phyloP scores from a whole-genome alignment of 148 eudicot species.

The Amaranthus hypochondriacus region DNA sequence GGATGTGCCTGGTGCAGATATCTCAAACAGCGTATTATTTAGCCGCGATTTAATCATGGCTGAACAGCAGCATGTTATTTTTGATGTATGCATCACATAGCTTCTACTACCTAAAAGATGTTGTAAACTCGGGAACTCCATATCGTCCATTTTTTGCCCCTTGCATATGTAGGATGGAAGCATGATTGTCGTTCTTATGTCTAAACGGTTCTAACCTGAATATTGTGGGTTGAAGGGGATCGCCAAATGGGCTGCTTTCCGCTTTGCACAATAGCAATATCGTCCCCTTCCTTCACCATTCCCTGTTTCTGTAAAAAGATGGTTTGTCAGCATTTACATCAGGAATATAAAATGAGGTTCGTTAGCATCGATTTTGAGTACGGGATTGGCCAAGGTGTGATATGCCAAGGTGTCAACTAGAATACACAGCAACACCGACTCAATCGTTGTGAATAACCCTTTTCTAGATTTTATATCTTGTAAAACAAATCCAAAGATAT shows the following conservation, averaged over 20 bases:
- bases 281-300: constrained; percentile 88
- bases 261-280: constrained; percentile 92
- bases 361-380: too few relatives aligned
- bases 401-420: too few relatives aligned
- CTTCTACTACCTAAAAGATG: background rate
- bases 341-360: background rate
- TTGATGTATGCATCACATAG: constrained; percentile 3
- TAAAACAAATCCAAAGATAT: too few relatives aligned
- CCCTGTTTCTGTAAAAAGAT: constrained; percentile 63
- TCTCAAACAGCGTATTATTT: background rate
- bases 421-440: too few relatives aligned
- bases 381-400: too few relatives aligned
- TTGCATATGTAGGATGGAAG: background rate
- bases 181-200: background rate
- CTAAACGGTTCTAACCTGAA: constrained; percentile 79
- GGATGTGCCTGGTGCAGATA: background rate
- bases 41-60: background rate
- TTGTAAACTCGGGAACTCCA: background rate
- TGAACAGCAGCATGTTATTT: background rate
- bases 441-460: too few relatives aligned
- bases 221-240: constrained; percentile 85
- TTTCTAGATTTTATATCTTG: too few relatives aligned
- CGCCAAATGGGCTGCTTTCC: constrained; percentile 93
- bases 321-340: constrained; percentile 1
- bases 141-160: constrained; percentile 10